Percentiles rank a stretch among this genome's conserved stretches.
Conservation (phyloP, 2,329 filamentous ascomycete genomes). For the Trichoderma atroviride region DNA sequence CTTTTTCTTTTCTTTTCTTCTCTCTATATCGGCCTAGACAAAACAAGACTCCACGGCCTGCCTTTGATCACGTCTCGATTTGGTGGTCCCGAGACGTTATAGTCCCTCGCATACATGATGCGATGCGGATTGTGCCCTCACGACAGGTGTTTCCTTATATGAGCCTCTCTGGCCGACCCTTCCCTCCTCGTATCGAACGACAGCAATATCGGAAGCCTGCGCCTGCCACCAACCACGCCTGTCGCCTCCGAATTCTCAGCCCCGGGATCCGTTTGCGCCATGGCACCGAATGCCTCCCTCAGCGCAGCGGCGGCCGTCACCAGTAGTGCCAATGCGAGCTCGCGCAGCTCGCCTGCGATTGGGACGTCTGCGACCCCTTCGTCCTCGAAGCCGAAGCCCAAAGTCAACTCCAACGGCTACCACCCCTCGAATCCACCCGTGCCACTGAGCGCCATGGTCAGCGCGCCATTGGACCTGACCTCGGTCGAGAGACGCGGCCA, state of each 20-base stretch:
- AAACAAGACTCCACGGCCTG: background rate
- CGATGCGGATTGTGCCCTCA: conserved; percentile 31
- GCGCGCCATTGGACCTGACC: conserved; percentile 73
- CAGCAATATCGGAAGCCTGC: background rate
- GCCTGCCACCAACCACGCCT: conserved; percentile 24
- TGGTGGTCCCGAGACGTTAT: conserved; percentile 21
- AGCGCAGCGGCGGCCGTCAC: conserved; percentile 42
- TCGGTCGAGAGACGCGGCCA: conserved; percentile 92
- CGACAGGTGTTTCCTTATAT: conserved; percentile 27
- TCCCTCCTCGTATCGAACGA: conserved; percentile 14
- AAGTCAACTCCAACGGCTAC: conserved; percentile 57
- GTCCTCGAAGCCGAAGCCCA: conserved; percentile 54
- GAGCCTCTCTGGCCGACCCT: conserved; percentile 14
- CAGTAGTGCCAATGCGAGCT: conserved; percentile 52
- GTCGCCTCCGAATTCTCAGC: conserved; percentile 15
- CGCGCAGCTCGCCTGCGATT: conserved; percentile 55
- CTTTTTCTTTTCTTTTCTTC: background rate
- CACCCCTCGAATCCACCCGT: conserved; percentile 54
- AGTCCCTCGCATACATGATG: conserved; percentile 27
- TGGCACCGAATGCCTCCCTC: conserved; percentile 47
- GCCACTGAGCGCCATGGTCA: conserved; percentile 59
- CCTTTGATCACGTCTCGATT: conserved; percentile 23
- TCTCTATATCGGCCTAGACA: background rate
- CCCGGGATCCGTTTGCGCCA: conserved; percentile 33
- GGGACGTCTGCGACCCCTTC: conserved; percentile 41